Base-by-base conservation (phyloP, 2,329 filamentous ascomycete genomes). In the Trichoderma atroviride region DNA sequence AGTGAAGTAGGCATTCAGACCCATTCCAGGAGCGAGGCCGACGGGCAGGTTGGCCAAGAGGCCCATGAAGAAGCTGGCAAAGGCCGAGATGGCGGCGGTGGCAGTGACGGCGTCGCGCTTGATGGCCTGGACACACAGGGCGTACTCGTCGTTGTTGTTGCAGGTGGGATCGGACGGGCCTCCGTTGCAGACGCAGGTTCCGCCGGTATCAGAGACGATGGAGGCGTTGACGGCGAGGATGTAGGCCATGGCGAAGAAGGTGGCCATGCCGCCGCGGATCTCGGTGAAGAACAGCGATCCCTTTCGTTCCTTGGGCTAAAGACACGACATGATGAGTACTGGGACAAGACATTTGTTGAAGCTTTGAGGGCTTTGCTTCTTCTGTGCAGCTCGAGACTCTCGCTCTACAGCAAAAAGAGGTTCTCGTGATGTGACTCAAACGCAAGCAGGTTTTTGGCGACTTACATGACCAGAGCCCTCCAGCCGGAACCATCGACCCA, bases 1-100 rank as follows among this genome's bases (percentile, higher is more conserved):
- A 31, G 93, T 87, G 76, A 96, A 96, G 79, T 96, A 96, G 22
- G 93, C 93, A 76, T 97, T 97, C 68, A 96, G 79, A 31, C 93
- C 82, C 82, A 83, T 83, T 72, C 82, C 82, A 60, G 81, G 81
- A 60, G 81, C 81, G 29, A 82, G 75, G 63, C 78, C 80, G 58
- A 80, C 75, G 22, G 80, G 81, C 84, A 95, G 83, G 74, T 96
- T 96, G 71, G 93, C 90, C 72, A 94, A 88, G 1, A 95, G 79
- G 24, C 93, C 93, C 91, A 96, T 94, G 79, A 85, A 90, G 79
- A 96, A 94, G n/a, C 89, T 91, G 3, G 91, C 88, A 58, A 97
- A 81, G 31, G 92, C 91, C 16, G 92, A 86, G 73, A 96, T 94
- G 67, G 93, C 93, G 56, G 93, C 92, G 5, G 93, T 96, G 13